phyloP scores from a whole-genome alignment of 2,329 filamentous ascomycete genomes.

The Sclerotinia borealis region DNA sequence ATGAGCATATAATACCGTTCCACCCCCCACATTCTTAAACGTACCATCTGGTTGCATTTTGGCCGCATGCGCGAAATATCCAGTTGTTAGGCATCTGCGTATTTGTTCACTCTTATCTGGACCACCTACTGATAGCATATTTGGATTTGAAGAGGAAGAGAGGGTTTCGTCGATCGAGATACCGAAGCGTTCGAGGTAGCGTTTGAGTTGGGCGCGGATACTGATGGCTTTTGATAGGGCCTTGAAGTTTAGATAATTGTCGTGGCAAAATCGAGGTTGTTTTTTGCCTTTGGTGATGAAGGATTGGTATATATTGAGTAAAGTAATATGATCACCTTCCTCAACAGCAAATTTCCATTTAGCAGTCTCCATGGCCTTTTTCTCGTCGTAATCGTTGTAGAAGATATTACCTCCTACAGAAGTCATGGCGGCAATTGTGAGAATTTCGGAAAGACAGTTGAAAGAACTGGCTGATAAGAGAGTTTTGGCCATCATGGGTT shows the following conservation, averaged over 20 bases:
- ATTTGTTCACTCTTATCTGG: conserved; percentile 64
- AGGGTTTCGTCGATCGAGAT: conserved; percentile 61
- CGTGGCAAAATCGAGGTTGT: conserved; percentile 78
- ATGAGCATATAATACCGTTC: conserved; percentile 75
- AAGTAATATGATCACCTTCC: conserved; percentile 88
- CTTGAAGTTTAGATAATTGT: conserved; percentile 83
- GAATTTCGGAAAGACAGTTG: conserved; percentile 74
- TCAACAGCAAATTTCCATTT: conserved; percentile 81
- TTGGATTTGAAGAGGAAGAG: conserved; percentile 33
- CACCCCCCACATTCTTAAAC: conserved; percentile 78
- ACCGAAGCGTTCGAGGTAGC: conserved; percentile 81
- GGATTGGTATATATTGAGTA: conserved; percentile 87
- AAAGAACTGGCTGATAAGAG: conserved; percentile 71
- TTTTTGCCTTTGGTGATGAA: conserved; percentile 81
- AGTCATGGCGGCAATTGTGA: conserved; percentile 92
- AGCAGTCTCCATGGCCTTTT: conserved; percentile 66
- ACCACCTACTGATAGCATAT: conserved; percentile 35
- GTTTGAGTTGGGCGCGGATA: conserved; percentile 77
- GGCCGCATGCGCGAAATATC: conserved; percentile 90
- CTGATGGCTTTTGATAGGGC: conserved; percentile 75
- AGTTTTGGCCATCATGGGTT: conserved; percentile 93
- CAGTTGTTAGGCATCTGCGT: conserved; percentile 75
- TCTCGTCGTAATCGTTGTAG: conserved; percentile 73
- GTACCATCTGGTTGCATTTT: conserved; percentile 90
- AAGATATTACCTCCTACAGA: conserved; percentile 78